Base-by-base conservation (phyloP, 2,329 filamentous ascomycete genomes). In the Hypoxylon sp. region DNA sequence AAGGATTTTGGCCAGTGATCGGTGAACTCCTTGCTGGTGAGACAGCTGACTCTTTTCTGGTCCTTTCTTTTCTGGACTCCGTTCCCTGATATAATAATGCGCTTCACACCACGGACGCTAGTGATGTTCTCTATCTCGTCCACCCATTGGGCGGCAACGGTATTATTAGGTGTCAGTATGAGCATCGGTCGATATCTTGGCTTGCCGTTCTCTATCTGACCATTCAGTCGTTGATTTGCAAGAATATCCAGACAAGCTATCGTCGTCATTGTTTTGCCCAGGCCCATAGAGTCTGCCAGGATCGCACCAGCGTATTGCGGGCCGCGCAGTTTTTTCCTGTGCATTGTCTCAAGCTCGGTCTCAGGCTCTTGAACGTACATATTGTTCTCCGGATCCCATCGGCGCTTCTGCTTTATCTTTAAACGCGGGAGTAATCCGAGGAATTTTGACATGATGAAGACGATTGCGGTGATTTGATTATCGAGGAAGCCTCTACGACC, bases 401-500 rank as follows among this genome's bases (percentile, higher is more conserved):
- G 16, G 0, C 25, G 11, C 9, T 46, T 32, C 3, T 3, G 41
- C 11, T 29, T 53, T 9, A 68, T 53, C 21, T 25, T 64, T 1
- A 75, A 45, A 0, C 5, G 48, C 3, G 74, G 75, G 2, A 75
- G 71, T 0, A 63, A 32, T 0, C 75, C 75, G 16, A 75, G 61
- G 6, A 76, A 53, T 37, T 74, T 70, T 1, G 70, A 73, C 3
- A 76, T 56, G 9, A 76, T 67, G 74, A 74, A 77, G 6, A 74
- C 74, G n/a, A 77, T 71, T 2, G 65, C 73, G 1, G 74, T 77
- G 2, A 74, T 50, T 51, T 76, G 74, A 32, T 73, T 73, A 23
- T 73, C 70, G 1, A 76, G 55, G 3, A 76, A 61, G 7, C 70
- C 74, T 23, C 62, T 71, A 7, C 69, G 66, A 0, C 66, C 72